Base-by-base conservation (phyloP, 495 filamentous ascomycete genomes). In the Aspergillus ostianus region DNA sequence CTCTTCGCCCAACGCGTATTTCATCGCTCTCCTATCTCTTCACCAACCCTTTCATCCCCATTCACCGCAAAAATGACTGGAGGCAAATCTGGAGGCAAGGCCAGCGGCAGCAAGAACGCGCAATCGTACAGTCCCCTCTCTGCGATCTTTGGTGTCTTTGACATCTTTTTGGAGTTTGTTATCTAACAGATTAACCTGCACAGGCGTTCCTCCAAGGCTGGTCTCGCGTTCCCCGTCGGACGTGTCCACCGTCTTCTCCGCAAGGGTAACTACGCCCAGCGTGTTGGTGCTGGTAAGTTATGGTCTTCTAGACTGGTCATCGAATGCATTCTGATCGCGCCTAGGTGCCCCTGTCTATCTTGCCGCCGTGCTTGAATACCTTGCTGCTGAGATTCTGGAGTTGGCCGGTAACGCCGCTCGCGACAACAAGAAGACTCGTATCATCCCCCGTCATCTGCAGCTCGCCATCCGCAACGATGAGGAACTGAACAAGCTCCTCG, bases 391-490 rank as follows among this genome's bases (percentile, higher is more conserved):
- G 80, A 97, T 98, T 61, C 92, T 98, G 74, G 94, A 98, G 81
- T 83, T 98, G 80, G 94, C 94, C 75, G 94, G 94, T 70, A 98
- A 98, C 75, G 94, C 94, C 65, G 94, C 94, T 59, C 93, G 94
- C 74, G 94, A 98, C 80, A 98, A 98, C 89, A 98, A 98, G 91
- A 98, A 97, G 88, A 98, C 93, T 62, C 92, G 94, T 90, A 98
- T 98, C 84, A 98, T 98, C 66, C 94, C 94, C 64, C 93, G 94
- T 76, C 94, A 98, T 80, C 89, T 98, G 51, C 94, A 98, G 83
- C 93, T 98, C 70, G 94, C 94, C 77, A 98, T 98, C 83, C 90
- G 94, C 67, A 98, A 98, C 79, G 94, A 98, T 78, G 93, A 98
- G 86, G 94, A 98, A 78, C 78, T 98, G 91, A 98, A 98, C 89